These are phyloP conservation scores for Stenogyne calaminthoides DNA, from an alignment of 305 asterid genomes.

Conservation along the genomic window DNA sequence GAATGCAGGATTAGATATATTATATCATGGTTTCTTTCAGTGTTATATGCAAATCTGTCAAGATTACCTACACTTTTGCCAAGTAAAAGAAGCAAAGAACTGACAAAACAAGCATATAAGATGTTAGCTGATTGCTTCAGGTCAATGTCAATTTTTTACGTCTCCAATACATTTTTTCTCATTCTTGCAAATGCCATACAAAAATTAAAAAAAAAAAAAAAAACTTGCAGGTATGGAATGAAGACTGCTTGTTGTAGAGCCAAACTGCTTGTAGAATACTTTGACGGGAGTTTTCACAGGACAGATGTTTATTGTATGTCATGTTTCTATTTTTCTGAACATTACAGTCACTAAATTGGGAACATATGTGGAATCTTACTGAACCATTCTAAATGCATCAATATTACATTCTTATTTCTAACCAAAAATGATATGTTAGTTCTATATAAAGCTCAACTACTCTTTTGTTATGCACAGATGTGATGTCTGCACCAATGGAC, in stretches of 20 bases:
- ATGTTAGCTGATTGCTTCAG: constrained; percentile 86
- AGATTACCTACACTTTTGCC: constrained; percentile 75
- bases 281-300: constrained; percentile 66
- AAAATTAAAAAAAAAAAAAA: too few species aligned
- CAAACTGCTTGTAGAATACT: constrained; percentile 73
- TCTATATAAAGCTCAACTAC: background rate
- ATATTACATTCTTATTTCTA: constrained; percentile 1
- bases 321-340: constrained; percentile 15
- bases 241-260: constrained; percentile 63
- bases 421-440: constrained; percentile 4
- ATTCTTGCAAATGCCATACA: constrained; percentile 25
- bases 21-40: constrained; percentile 42
- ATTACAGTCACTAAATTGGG: background rate
- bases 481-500: constrained; percentile 68
- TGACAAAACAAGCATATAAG: constrained; percentile 64
- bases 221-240: constrained; percentile 72
- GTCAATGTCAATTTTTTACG: constrained; percentile 32
- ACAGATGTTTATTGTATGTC: constrained; percentile 65
- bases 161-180: constrained; percentile 20
- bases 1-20: constrained; percentile 15
- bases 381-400: background rate
- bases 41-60: constrained; percentile 66
- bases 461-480: constrained; percentile 52
- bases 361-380: background rate
- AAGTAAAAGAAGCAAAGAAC: constrained; percentile 73